These are phyloP conservation scores for Circinella minor DNA, from an alignment of 371 early-diverging fungal genomes.

Conservation along the genomic window DNA sequence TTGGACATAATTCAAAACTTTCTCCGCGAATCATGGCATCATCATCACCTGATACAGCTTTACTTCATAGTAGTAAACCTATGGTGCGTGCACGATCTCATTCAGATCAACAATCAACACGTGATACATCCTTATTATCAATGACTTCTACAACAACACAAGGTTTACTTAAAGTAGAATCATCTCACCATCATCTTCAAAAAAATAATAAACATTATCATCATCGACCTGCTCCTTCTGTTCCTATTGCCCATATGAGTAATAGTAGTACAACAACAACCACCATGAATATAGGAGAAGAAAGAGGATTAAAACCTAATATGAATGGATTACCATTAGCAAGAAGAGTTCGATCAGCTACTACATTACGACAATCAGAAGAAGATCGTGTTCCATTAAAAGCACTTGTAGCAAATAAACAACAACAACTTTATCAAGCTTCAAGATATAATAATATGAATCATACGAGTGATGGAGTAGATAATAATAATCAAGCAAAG, in stretches of 20 bases:
- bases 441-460: not conserved
- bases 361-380: conserved; percentile 36
- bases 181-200: conserved; percentile 3
- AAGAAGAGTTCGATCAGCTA: conserved; percentile 46
- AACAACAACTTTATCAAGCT: conserved; percentile 31
- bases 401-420: conserved; percentile 35
- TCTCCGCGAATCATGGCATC: conserved; percentile 25
- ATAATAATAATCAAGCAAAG: not conserved
- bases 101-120: conserved; percentile 36
- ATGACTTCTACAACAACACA: not conserved
- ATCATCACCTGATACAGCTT: conserved; percentile 17
- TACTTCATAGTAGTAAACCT: conserved; percentile 19
- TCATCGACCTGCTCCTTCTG: conserved; percentile 13
- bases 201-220: conserved; percentile 12
- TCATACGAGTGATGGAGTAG: not conserved
- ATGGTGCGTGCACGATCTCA: conserved; percentile 47
- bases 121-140: not conserved
- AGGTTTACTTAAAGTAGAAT: conserved; percentile 10
- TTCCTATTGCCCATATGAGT: not conserved
- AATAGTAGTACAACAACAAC: not conserved
- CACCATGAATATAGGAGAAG: not conserved
- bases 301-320: conserved; percentile 5
- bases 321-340: conserved; percentile 28
- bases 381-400: conserved; percentile 39
- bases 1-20: conserved; percentile 23